phyloP scores from a whole-genome alignment of 805 yeast species.

The Zygotorulaspora florentina region DNA sequence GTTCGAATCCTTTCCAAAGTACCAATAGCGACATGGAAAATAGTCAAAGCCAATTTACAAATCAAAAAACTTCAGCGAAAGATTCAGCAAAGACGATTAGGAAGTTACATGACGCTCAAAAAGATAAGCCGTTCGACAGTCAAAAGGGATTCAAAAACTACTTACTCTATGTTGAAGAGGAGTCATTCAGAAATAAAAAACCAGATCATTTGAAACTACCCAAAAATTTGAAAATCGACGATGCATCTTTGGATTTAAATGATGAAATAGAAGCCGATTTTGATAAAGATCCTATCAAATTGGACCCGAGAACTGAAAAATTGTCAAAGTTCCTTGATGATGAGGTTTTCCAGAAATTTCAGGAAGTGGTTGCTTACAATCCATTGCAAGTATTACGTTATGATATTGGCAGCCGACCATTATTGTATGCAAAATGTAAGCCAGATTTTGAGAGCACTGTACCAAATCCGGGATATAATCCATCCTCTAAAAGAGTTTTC shows the following conservation, averaged over 20 bases:
- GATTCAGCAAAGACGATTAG: conserved; percentile 36
- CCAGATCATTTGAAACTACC: conserved; percentile 46
- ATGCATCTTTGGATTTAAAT: conserved; percentile 44
- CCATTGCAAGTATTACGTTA: conserved; percentile 85
- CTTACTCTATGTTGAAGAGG: conserved; percentile 69
- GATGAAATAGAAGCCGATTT: conserved; percentile 33
- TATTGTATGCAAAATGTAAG: conserved; percentile 55
- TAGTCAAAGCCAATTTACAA: not conserved
- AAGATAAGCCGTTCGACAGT: conserved; percentile 21
- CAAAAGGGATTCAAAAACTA: conserved; percentile 52
- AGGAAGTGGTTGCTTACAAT: conserved; percentile 70
- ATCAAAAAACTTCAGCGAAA: conserved; percentile 8
- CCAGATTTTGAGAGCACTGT: conserved; percentile 38
- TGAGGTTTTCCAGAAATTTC: conserved; percentile 72
- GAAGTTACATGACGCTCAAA: conserved; percentile 28
- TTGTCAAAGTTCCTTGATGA: conserved; percentile 63
- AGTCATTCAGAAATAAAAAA: conserved; percentile 51
- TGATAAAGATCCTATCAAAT: conserved; percentile 26
- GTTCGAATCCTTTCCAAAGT: conserved; percentile 38
- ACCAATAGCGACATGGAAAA: conserved; percentile 1
- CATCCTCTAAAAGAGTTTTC: conserved; percentile 56
- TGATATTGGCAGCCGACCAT: conserved; percentile 72
- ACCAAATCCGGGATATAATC: conserved; percentile 60
- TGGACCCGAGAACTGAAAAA: conserved; percentile 44
- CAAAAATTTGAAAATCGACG: conserved; percentile 50